Percentiles rank a stretch among this genome's conserved stretches.
phyloP scores from a whole-genome alignment of 495 filamentous ascomycete species.

The Penicillium tannophilum region DNA sequence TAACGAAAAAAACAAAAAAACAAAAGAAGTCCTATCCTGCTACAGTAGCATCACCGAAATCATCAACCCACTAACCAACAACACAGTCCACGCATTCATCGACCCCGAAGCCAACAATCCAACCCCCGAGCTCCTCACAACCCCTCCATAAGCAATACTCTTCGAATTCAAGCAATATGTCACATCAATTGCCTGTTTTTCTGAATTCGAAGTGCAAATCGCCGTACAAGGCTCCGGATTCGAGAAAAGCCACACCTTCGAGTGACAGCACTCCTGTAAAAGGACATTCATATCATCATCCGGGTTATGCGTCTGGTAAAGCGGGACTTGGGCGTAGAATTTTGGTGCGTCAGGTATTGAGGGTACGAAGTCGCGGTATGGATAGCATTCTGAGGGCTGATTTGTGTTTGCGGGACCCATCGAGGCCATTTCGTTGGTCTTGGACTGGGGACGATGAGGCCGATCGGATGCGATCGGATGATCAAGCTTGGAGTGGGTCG shows the following conservation, averaged over 20 bases:
- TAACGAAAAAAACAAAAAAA: not conserved
- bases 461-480: not conserved
- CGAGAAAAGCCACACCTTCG: slow-evolving; percentile 15
- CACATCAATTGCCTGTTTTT: slow-evolving; percentile 13
- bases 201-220: slow-evolving; percentile 16
- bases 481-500: not conserved
- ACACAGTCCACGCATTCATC: not conserved
- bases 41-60: slow-evolving; percentile 8
- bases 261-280: slow-evolving; percentile 17
- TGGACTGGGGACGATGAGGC: not conserved
- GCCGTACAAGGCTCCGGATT: slow-evolving; percentile 25
- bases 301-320: slow-evolving; percentile 18
- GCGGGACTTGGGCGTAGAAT: slow-evolving; percentile 22
- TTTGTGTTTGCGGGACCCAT: slow-evolving; percentile 7
- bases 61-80: slow-evolving; percentile 13
- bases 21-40: not conserved
- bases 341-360: slow-evolving; percentile 8
- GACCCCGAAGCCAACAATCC: not conserved
- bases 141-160: slow-evolving; percentile 12
- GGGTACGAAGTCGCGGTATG: slow-evolving; percentile 15
- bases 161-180: slow-evolving; percentile 25
- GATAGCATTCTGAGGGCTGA: slow-evolving; percentile 16
- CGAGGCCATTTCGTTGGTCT: not conserved
- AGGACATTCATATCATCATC: slow-evolving; percentile 11
- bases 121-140: slow-evolving; percentile 6